Evolutionary conservation across 345 rosid genomes (phyloP).

Genomic region (Excoecaria cochinchinensis): DNA sequence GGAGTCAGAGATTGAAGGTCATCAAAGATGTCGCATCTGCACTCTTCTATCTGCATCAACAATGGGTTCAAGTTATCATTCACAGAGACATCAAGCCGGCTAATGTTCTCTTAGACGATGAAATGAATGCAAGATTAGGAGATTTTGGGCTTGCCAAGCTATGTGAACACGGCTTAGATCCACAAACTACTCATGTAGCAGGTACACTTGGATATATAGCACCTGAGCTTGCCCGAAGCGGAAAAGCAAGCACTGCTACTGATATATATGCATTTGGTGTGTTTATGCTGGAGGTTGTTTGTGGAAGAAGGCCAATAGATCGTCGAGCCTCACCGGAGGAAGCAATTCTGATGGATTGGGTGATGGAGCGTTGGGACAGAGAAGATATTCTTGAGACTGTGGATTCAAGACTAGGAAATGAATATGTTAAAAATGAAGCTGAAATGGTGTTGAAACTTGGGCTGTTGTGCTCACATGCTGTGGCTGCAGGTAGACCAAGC

Average conservation of each 20-base stretch:
- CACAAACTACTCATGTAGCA: slow-evolving; percentile 4
- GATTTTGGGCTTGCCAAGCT: slow-evolving; percentile 11
- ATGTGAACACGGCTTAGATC: slow-evolving; percentile 7
- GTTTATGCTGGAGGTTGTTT: slow-evolving; percentile 6
- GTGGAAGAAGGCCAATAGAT: slow-evolving; percentile 5
- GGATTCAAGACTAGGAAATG: neutral
- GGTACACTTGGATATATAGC: slow-evolving; percentile 3
- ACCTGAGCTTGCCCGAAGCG: slow-evolving; percentile 1
- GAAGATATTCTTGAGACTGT: neutral
- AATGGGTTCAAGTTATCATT: slow-evolving; percentile 9
- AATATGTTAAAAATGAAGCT: neutral
- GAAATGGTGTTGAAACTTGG: slow-evolving; percentile 8
- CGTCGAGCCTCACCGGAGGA: neutral
- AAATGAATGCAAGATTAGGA: slow-evolving; percentile 5
- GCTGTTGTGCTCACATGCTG: neutral
- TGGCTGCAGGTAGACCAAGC: slow-evolving; percentile 7
- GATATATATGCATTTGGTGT: slow-evolving; percentile 9
- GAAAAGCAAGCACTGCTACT: neutral
- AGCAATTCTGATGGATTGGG: slow-evolving; percentile 1
- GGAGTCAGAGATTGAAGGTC: slow-evolving; percentile 4
- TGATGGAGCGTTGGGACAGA: slow-evolving; percentile 2
- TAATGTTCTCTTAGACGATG: slow-evolving; percentile 3
- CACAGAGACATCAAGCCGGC: slow-evolving; percentile 13
- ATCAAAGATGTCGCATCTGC: slow-evolving; percentile 8
- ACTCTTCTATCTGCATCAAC: slow-evolving; percentile 9